Evolutionary conservation across 208 protist genomes (phyloP).

Genomic region (Herpetomonas tarakana): DNA sequence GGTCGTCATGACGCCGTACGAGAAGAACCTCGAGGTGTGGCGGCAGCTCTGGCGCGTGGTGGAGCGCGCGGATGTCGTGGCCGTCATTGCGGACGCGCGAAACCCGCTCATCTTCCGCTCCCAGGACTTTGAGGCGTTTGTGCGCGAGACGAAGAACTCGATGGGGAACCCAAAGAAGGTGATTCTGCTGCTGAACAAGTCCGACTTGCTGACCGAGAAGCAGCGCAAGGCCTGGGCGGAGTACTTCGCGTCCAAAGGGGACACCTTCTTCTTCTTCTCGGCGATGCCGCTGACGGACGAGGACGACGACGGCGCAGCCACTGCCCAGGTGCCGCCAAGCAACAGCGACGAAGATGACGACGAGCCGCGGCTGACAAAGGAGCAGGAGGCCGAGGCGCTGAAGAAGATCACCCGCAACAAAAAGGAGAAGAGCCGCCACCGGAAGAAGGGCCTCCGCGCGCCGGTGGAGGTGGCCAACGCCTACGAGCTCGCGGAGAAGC

Average conservation of each 20-base stretch:
- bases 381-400: constrained; percentile 34
- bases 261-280: constrained; percentile 94
- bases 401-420: constrained; percentile 27
- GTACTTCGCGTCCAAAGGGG: constrained; percentile 86
- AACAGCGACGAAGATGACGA: constrained; percentile 21
- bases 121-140: constrained; percentile 80
- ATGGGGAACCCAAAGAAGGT: constrained; percentile 61
- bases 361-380: constrained; percentile 24
- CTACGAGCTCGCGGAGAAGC: constrained; percentile 67
- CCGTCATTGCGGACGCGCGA: constrained; percentile 95
- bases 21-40: constrained; percentile 99
- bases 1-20: constrained; percentile 96
- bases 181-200: constrained; percentile 98
- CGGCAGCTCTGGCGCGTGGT: constrained; percentile 98
- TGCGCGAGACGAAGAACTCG: constrained; percentile 76
- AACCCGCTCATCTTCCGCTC: constrained; percentile 97
- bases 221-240: constrained; percentile 92
- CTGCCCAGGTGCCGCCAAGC: constrained; percentile 3
- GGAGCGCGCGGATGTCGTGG: constrained; percentile 93
- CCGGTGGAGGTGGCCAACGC: constrained; percentile 72
- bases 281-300: constrained; percentile 44
- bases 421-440: constrained; percentile 69
- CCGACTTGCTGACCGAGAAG: constrained; percentile 95
- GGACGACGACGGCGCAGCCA: constrained; percentile 11
- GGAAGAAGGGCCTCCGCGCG: constrained; percentile 71